Evolutionary conservation across 1,284 basidiomycete genomes (phyloP).

Genomic region (Apiotrichum siamense): DNA sequence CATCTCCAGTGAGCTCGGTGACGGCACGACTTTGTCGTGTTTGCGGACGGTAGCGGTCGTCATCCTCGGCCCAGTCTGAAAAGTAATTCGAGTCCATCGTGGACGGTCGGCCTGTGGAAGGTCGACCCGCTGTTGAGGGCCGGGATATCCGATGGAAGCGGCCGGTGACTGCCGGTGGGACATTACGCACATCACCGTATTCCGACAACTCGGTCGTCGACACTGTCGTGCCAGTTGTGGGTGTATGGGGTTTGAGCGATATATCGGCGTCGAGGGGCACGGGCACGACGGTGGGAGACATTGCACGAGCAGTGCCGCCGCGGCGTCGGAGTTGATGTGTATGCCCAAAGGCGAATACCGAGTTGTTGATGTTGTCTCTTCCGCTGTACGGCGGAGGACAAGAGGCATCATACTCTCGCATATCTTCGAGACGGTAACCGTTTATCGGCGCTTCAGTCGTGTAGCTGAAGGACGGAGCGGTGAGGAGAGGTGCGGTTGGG

Average conservation of each 20-base stretch:
- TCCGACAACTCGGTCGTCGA: background rate
- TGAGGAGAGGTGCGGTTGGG: too few relatives aligned
- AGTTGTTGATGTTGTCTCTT: constrained; percentile 36
- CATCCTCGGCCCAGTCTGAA: background rate
- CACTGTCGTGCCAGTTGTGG: background rate
- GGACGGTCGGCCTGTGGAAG: background rate
- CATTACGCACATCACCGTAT: background rate
- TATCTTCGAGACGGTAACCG: constrained; percentile 21
- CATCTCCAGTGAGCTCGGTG: constrained; percentile 43
- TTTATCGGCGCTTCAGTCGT: constrained; percentile 22
- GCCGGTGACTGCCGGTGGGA: background rate
- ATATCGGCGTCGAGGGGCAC: too few relatives aligned
- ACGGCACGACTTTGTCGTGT: constrained; percentile 27
- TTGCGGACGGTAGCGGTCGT: background rate
- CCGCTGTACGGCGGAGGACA: constrained; percentile 34
- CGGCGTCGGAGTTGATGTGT: background rate
- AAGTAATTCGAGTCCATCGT: background rate
- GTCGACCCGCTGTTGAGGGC: background rate
- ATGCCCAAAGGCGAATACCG: constrained; percentile 16
- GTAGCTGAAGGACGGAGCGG: too few relatives aligned
- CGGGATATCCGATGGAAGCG: constrained; percentile 7
- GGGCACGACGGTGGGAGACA: too few relatives aligned
- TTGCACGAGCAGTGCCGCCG: too few relatives aligned
- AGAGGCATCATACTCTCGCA: constrained; percentile 18
- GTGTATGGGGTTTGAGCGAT: background rate